Conservation (phyloP, 2,329 filamentous ascomycete genomes). For the Sclerotinia subarctica region DNA sequence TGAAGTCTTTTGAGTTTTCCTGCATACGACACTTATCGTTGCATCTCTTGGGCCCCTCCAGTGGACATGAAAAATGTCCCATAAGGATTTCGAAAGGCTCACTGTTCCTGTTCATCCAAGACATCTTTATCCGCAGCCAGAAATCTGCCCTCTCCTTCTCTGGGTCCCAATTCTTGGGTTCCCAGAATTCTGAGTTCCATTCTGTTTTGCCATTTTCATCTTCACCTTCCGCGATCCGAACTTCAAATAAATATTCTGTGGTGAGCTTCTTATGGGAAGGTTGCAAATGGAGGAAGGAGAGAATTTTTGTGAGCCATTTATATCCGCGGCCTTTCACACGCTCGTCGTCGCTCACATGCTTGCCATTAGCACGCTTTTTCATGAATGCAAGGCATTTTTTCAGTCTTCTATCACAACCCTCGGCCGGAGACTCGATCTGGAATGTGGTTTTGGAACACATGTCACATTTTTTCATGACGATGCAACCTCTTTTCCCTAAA, state of each 20-base stretch:
- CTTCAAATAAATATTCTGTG: not conserved
- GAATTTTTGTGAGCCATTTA: not conserved
- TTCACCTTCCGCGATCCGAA: not conserved
- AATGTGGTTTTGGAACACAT: not conserved
- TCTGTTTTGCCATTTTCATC: not conserved
- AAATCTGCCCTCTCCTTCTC: not conserved
- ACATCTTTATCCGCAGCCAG: not conserved
- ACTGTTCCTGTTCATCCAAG: not conserved
- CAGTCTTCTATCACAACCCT: not conserved
- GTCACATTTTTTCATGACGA: not conserved
- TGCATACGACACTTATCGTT: not conserved
- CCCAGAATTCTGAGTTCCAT: not conserved
- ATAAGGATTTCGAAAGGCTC: not conserved
- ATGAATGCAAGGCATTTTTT: not conserved
- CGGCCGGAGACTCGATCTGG: not conserved
- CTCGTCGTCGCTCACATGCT: too few species aligned
- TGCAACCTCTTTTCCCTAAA: not conserved
- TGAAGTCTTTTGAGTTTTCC: not conserved
- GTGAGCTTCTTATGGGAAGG: not conserved
- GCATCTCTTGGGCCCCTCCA: not conserved
- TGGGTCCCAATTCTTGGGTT: constrained; percentile 3
- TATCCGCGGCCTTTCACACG: not conserved
- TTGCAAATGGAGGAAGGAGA: not conserved
- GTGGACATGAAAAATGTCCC: not conserved
- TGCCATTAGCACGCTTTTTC: not conserved